Evolutionary conservation across 495 filamentous ascomycete genomes (phyloP), one percentile per base, ranked within the genome.

Genomic region (Neurospora sp.): DNA sequence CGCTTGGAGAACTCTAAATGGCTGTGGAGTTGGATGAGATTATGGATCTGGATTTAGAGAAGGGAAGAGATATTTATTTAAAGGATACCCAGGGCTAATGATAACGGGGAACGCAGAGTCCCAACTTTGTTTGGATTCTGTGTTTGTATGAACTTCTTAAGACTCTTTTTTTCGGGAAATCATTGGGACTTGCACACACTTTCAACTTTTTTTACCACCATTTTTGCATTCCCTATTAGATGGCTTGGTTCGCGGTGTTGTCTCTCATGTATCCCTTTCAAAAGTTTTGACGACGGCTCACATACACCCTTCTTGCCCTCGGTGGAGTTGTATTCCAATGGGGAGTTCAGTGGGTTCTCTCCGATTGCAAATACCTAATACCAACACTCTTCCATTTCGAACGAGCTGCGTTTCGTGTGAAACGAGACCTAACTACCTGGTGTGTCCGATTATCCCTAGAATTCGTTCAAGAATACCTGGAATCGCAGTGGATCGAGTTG

Each of bases 371-470:
- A 66, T 35, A 37, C 35, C 35, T 37, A 66, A 46, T 70, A 70
- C 20, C 70, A 68, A 74, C 74, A 70, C 74, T 46, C 31, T 76
- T 74, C 74, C 69, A 5, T 39, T 69, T 70, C 9, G 53, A 66
- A 66, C 53, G 22, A 66, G 6, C 22, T 66, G 40, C 7, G 27
- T 31, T 35, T 66, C 27, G 53, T 22, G 10, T 40, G 41, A 38
- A 48, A 69, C 31, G 42, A 46, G 31, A 72, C 69, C 44, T n/a
- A n/a, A n/a, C 46, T 38, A 27, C 27, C 22, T 35, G 27, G 22
- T 31, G 22, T 22, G 22, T 12, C 48, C 20, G 5, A 27, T 31
- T 6, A 61, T 18, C 14, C 14, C 53, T 16, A 22, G 11, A 16
- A 31, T 27, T 7, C 16, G 48, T 31, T 61, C 11, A 27, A 27